phyloP scores from a whole-genome alignment of 805 yeast genomes.

The Candida alai region DNA sequence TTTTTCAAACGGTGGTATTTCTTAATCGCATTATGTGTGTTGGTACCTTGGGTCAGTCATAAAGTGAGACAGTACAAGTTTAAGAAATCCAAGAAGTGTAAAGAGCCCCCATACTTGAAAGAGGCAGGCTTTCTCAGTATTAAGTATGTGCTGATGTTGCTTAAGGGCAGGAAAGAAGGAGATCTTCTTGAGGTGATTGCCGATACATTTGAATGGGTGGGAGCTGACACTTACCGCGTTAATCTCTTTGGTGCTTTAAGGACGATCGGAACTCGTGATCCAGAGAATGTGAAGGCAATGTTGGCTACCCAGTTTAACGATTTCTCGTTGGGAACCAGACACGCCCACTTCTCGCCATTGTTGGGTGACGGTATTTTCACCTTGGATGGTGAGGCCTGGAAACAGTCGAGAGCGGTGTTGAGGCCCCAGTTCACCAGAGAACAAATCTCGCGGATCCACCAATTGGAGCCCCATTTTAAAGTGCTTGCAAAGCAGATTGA shows the following conservation, averaged over 20 bases:
- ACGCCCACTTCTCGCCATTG: slow-evolving; percentile 32
- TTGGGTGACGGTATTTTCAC: slow-evolving; percentile 44
- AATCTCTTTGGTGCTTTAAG: slow-evolving; percentile 14
- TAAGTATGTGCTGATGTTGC: slow-evolving; percentile 5
- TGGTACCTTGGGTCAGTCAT: not conserved
- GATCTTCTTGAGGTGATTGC: slow-evolving; percentile 18
- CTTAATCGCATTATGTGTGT: not conserved
- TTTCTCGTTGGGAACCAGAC: slow-evolving; percentile 33
- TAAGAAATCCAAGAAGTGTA: slow-evolving; percentile 16
- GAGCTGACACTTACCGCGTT: slow-evolving; percentile 8
- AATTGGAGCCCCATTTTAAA: slow-evolving; percentile 41
- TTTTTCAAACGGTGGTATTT: not conserved
- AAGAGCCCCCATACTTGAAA: slow-evolving; percentile 10
- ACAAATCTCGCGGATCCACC: slow-evolving; percentile 36
- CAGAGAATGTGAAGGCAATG: slow-evolving; percentile 35
- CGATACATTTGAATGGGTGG: slow-evolving; percentile 7
- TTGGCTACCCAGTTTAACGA: slow-evolving; percentile 37
- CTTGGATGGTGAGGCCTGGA: slow-evolving; percentile 41
- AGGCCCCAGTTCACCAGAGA: slow-evolving; percentile 44
- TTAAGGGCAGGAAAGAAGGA: slow-evolving; percentile 21
- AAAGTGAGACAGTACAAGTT: slow-evolving; percentile 8
- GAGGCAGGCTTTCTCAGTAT: slow-evolving; percentile 4
- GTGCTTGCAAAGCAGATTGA: slow-evolving; percentile 28
- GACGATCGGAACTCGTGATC: slow-evolving; percentile 27
- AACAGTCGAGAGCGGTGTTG: slow-evolving; percentile 41